Evolutionary conservation across 1,284 basidiomycete genomes (phyloP).

Genomic region (Trichosporon sp.): DNA sequence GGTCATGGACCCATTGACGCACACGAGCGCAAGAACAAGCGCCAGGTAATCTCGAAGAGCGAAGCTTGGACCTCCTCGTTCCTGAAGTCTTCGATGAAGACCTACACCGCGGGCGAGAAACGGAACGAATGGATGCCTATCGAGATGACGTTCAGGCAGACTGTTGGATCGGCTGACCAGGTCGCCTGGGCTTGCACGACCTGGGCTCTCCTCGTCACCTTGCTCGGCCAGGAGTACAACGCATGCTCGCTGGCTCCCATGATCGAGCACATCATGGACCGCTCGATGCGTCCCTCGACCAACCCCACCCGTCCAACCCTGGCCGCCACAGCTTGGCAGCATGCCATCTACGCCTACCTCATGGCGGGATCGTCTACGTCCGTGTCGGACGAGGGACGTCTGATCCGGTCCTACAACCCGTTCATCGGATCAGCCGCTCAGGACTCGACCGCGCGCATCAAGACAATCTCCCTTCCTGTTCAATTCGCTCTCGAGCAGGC

Average conservation of each 20-base stretch:
- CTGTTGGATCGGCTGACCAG: slow-evolving; percentile 39
- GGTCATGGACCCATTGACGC: slow-evolving; percentile 8
- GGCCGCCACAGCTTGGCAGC: slow-evolving; percentile 52
- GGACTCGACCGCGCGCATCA: slow-evolving; percentile 33
- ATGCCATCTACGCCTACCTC: slow-evolving; percentile 54
- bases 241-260: slow-evolving; percentile 36
- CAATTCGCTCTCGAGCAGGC: slow-evolving; percentile 35
- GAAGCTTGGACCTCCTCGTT: slow-evolving; percentile 43
- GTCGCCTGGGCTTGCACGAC: slow-evolving; percentile 54
- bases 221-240: slow-evolving; percentile 52
- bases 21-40: slow-evolving; percentile 36
- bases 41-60: slow-evolving; percentile 31
- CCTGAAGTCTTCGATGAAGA: slow-evolving; percentile 27
- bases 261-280: slow-evolving; percentile 53
- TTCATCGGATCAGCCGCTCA: slow-evolving; percentile 37
- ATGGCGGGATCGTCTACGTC: slow-evolving; percentile 36
- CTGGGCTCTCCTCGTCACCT: slow-evolving; percentile 50
- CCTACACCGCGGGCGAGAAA: slow-evolving; percentile 38
- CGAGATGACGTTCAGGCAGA: slow-evolving; percentile 42
- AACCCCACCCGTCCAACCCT: slow-evolving; percentile 44
- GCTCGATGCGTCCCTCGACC: slow-evolving; percentile 42
- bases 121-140: slow-evolving; percentile 44
- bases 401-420: slow-evolving; percentile 43
- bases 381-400: slow-evolving; percentile 31
- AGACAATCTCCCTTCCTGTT: slow-evolving; percentile 41